Conservation (phyloP, 1,284 basidiomycete species). For the Malassezia yamatoensis region DNA sequence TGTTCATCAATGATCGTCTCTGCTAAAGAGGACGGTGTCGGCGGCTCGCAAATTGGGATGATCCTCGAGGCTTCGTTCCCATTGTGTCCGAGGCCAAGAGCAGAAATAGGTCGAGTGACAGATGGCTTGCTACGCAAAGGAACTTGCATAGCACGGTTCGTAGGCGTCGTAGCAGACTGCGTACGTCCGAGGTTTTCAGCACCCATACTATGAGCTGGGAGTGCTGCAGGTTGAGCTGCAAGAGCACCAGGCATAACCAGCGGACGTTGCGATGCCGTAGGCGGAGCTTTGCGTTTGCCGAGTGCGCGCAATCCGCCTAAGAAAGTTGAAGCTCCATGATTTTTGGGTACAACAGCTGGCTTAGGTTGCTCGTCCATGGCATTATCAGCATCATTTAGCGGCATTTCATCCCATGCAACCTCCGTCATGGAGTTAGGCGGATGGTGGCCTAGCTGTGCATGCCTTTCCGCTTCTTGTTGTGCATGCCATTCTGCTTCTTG, state of each 20-base stretch:
- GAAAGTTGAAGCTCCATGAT: no score
- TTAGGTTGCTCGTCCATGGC: no score
- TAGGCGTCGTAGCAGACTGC: not conserved
- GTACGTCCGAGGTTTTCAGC: not conserved
- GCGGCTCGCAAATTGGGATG: not conserved
- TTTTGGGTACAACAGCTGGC: no score
- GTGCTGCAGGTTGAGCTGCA: not conserved
- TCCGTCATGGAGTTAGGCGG: no score
- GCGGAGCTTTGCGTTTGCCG: conserved; percentile 3
- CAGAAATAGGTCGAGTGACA: not conserved
- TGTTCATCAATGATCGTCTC: conserved; percentile 8
- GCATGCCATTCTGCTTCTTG: not conserved
- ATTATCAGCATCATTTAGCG: no score
- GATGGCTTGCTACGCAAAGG: no score
- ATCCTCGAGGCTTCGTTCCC: not conserved
- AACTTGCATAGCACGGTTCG: not conserved
- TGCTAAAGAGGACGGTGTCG: not conserved
- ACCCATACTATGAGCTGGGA: not conserved
- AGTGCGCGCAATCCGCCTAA: not conserved
- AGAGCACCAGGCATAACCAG: not conserved
- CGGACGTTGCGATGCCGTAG: not conserved
- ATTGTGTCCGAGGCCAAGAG: not conserved
- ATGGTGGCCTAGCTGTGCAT: not conserved
- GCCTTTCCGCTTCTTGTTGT: not conserved
- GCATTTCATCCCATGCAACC: no score